Evolutionary conservation across 1,284 basidiomycete genomes (phyloP).

Genomic region (Ceratobasidium sp.): DNA sequence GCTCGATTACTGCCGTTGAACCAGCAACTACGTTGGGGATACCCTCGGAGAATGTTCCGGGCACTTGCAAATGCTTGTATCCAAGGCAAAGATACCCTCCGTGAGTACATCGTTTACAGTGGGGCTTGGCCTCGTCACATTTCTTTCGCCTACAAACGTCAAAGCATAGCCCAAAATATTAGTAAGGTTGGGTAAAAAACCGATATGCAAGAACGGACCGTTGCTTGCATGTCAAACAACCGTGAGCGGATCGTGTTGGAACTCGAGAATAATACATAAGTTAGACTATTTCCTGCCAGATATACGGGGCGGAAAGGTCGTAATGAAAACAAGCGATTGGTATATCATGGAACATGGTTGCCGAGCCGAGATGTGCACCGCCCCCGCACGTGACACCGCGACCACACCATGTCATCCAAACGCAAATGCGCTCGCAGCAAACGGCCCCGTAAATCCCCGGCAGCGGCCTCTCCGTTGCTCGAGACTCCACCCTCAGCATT

Average conservation of each 20-base stretch:
- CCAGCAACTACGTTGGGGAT: background rate
- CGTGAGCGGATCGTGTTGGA: background rate
- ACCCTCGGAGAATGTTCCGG: background rate
- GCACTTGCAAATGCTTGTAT: background rate
- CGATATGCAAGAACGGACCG: background rate
- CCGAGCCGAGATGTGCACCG: no score
- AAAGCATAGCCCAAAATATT: background rate
- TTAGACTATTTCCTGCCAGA: no score
- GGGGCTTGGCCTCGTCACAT: slow-evolving; percentile 6
- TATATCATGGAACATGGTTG: no score
- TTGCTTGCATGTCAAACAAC: slow-evolving; percentile 14
- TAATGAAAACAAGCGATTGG: no score
- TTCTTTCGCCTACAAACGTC: background rate
- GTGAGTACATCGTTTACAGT: background rate
- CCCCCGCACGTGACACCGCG: no score
- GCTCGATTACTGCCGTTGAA: background rate
- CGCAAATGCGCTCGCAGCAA: no score
- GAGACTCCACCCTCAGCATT: no score
- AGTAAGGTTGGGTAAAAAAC: background rate
- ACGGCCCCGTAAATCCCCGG: no score
- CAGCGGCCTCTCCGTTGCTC: no score
- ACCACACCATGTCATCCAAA: no score
- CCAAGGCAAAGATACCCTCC: slow-evolving; percentile 3
- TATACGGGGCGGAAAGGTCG: no score
- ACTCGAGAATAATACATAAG: background rate